Base-by-base conservation (phyloP, 2,329 filamentous ascomycete genomes). In the Sarocladium kiliense region DNA sequence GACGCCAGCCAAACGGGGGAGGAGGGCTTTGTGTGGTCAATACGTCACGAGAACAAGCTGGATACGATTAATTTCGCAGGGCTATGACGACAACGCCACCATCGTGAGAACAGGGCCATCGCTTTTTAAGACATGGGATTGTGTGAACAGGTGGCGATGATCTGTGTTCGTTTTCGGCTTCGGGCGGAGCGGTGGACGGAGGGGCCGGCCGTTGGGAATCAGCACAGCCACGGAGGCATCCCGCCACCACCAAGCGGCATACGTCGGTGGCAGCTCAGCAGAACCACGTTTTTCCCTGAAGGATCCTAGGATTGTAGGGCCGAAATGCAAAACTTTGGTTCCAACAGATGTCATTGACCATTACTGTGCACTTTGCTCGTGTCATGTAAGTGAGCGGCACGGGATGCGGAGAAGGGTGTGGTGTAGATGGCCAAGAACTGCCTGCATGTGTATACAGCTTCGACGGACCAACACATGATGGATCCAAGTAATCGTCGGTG, bases 161-260 rank as follows among this genome's bases (percentile, higher is more conserved):
- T 21, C 14, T n/a, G 21, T 44, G 41, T 23, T 44, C 26, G 25
- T 10, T 49, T 49, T 32, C 44, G 44, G 44, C 44, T 49, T 39
- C 36, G 12, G 44, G 14, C 26, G 3, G 6, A 12, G 44, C 11
- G 14, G 25, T 49, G 44, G 25, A 30, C 23, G 23, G 44, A 32
- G 18, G 18, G 14, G 19, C 11, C 18, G 41, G 41, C 41, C 16
- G 41, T 45, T 45, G 18, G 18, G 18, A 7, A 4, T 9, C 10
- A 36, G 47, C 47, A 51, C 47, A 51, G 47, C 47, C 47, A 51
- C 47, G 30, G 47, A 51, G 47, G 47, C 27, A 51, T 34, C 47
- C 44, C 47, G 47, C 47, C 16, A 51, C 26, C 47, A 51, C 12
- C 10, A 19, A 16, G 36, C 36, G 18, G 18, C 12, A 16, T 5